Conservation (phyloP, 805 yeast genomes). For the Starmerella vaccinii region DNA sequence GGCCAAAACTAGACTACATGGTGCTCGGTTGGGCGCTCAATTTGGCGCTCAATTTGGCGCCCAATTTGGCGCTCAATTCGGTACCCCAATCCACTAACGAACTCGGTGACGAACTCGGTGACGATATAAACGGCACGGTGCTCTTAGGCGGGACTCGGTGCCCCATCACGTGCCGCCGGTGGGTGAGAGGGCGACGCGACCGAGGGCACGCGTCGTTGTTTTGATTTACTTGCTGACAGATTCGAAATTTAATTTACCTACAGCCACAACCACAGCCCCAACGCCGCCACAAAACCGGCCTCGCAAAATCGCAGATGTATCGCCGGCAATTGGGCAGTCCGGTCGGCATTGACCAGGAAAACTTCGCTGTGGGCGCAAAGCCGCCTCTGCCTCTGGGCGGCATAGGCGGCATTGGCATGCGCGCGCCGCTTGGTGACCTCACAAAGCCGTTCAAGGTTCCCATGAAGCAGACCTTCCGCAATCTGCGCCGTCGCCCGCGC, state of each 20-base stretch:
- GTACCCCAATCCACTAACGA: too few relatives aligned
- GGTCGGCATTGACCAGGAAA: constrained; percentile 4
- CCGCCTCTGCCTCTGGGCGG: constrained; percentile 2
- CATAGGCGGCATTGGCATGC: neutral
- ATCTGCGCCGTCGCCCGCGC: constrained; percentile 13
- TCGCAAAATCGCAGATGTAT: too few relatives aligned
- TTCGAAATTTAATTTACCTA: neutral
- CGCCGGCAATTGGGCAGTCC: constrained; percentile 4
- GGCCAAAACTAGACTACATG: too few relatives aligned
- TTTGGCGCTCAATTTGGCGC: too few relatives aligned
- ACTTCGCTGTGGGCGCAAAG: neutral
- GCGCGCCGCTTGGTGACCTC: constrained; percentile 10
- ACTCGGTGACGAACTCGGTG: too few relatives aligned
- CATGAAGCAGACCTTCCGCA: constrained; percentile 12
- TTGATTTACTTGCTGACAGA: neutral
- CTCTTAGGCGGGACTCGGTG: too few relatives aligned
- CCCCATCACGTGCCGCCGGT: too few relatives aligned
- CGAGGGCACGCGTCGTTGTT: neutral
- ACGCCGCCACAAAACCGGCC: neutral
- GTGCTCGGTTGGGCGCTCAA: too few relatives aligned
- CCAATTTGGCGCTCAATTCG: too few relatives aligned
- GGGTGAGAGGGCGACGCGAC: too few relatives aligned
- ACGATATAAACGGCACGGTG: too few relatives aligned
- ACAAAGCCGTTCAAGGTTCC: constrained; percentile 19
- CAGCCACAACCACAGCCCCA: neutral